Evolutionary conservation across 352 stramenopile species (phyloP).

Genomic region (Globisporangium paroecandrum): DNA sequence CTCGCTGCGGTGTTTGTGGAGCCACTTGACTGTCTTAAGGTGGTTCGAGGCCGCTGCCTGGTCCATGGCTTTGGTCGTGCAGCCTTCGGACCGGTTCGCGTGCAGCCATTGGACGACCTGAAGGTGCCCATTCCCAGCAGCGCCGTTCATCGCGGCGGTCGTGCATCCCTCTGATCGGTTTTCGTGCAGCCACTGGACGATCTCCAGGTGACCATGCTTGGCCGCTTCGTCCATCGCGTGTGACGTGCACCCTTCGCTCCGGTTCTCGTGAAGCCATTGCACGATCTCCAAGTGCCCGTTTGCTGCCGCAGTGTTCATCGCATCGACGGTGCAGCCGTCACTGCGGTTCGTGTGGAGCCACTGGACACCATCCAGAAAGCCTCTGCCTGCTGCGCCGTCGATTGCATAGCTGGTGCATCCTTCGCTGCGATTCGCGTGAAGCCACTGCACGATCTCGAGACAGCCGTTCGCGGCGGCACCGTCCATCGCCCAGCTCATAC

Average conservation of each 20-base stretch:
- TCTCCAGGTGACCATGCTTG: constrained; percentile 21
- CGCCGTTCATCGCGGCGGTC: not conserved
- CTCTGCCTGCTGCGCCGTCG: not conserved
- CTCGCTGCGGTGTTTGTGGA: not conserved
- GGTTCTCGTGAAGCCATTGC: constrained; percentile 3
- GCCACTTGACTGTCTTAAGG: constrained; percentile 2
- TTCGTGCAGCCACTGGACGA: constrained; percentile 32
- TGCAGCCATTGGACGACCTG: not conserved
- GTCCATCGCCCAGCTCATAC: not conserved
- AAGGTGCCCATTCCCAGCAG: not conserved
- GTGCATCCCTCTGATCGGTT: constrained; percentile 2
- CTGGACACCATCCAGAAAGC: not conserved
- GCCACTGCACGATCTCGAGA: not conserved
- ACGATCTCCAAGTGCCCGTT: not conserved
- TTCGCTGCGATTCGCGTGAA: not conserved
- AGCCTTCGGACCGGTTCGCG: not conserved
- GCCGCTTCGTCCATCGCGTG: constrained; percentile 2
- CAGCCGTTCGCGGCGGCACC: not conserved
- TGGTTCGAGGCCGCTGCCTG: not conserved
- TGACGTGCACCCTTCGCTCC: not conserved
- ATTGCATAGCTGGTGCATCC: constrained; percentile 4
- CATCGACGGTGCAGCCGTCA: constrained; percentile 4
- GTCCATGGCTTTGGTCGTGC: constrained; percentile 1
- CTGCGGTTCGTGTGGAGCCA: not conserved
- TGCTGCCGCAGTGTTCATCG: constrained; percentile 2